phyloP scores from a whole-genome alignment of 495 filamentous ascomycete genomes.

The Daldinia vernicosa region DNA sequence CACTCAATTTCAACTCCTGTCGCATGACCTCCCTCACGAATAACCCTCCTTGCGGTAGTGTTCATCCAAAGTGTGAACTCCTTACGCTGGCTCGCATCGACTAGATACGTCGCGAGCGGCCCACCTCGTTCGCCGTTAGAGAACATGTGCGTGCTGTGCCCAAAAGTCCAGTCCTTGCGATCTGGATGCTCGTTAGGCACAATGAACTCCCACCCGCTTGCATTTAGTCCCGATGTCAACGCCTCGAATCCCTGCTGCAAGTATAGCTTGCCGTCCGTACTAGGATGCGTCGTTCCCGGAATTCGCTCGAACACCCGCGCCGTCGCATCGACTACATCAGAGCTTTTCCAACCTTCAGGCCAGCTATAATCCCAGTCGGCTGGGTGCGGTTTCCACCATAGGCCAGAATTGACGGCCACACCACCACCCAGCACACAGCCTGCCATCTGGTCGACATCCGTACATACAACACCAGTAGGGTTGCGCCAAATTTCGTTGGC shows the following conservation, averaged over 20 bases:
- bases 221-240: constrained; percentile 58
- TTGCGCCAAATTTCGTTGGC: constrained; percentile 67
- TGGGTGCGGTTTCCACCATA: constrained; percentile 51
- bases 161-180: constrained; percentile 66
- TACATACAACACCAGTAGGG: constrained; percentile 63
- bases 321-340: constrained; percentile 65
- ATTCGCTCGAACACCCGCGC: constrained; percentile 66
- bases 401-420: constrained; percentile 67
- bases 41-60: constrained; percentile 65
- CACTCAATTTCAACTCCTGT: constrained; percentile 69
- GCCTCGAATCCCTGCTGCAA: constrained; percentile 66
- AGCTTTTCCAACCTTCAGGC: constrained; percentile 70
- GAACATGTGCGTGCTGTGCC: constrained; percentile 69
- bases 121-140: constrained; percentile 67
- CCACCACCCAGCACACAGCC: constrained; percentile 75
- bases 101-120: constrained; percentile 70
- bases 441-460: constrained; percentile 69
- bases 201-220: constrained; percentile 65
- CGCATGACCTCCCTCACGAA: constrained; percentile 62
- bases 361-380: constrained; percentile 71
- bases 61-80: constrained; percentile 71
- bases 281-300: constrained; percentile 69
- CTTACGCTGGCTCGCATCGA: constrained; percentile 58
- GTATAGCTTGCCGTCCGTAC: constrained; percentile 68
- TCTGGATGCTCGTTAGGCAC: constrained; percentile 64